Percentiles rank a stretch among this genome's conserved stretches.
Evolutionary conservation across 2,329 filamentous ascomycete species (phyloP).

Genomic region (Conoideocrella luteorostrata): DNA sequence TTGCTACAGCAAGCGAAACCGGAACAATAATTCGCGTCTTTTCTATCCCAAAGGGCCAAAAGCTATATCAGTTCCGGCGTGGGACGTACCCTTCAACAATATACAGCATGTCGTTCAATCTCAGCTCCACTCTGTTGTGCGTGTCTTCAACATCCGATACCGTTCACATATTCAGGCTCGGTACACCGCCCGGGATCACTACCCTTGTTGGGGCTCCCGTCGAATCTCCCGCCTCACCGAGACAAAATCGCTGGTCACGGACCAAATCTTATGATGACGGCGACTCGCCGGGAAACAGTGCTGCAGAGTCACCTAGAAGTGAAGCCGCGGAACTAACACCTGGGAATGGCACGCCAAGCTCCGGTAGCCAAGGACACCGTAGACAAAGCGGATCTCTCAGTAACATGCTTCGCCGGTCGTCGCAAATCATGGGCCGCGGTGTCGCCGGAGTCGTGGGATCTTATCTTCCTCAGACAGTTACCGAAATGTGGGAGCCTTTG

Average conservation of each 20-base stretch:
- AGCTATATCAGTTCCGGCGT: slow-evolving; percentile 91
- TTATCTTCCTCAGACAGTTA: slow-evolving; percentile 87
- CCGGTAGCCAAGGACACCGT: slow-evolving; percentile 26
- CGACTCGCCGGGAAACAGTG: slow-evolving; percentile 35
- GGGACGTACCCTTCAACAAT: slow-evolving; percentile 95
- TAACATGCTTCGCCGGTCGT: slow-evolving; percentile 87
- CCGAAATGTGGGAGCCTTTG: slow-evolving; percentile 94
- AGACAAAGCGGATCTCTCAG: slow-evolving; percentile 72
- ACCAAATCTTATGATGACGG: slow-evolving; percentile 44
- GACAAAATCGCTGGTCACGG: slow-evolving; percentile 46
- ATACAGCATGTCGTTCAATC: slow-evolving; percentile 98
- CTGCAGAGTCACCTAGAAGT: slow-evolving; percentile 47
- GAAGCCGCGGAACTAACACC: slow-evolving; percentile 35
- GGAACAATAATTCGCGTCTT: slow-evolving; percentile 97
- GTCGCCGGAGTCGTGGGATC: slow-evolving; percentile 85
- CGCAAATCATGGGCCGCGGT: slow-evolving; percentile 83
- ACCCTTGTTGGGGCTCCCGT: slow-evolving; percentile 30
- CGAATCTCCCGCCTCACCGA: slow-evolving; percentile 34
- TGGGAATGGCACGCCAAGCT: slow-evolving; percentile 19
- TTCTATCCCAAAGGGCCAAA: slow-evolving; percentile 81
- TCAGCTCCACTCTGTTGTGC: slow-evolving; percentile 84
- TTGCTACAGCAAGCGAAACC: slow-evolving; percentile 94
- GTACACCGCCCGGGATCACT: slow-evolving; percentile 36
- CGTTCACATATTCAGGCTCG: slow-evolving; percentile 88
- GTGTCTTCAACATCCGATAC: slow-evolving; percentile 96